Base-by-base conservation (phyloP, 495 filamentous ascomycete species). In the Daldinia vernicosa region DNA sequence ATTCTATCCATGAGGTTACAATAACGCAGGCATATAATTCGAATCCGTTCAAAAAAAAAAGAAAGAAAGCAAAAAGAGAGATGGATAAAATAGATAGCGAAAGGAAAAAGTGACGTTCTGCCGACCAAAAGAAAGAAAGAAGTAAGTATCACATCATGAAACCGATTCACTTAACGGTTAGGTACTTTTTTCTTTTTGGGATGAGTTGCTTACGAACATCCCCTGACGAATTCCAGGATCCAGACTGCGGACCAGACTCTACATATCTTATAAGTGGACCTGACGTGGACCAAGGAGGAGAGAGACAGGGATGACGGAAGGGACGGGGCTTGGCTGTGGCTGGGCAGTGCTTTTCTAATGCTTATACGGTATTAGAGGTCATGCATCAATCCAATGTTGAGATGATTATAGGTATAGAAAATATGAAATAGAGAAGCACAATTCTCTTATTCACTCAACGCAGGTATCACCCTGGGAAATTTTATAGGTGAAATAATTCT, bases 1-100 rank as follows among this genome's bases (percentile, higher is more conserved):
- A 45, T 66, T 47, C 72, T 71, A 70, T 75, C 75, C 75, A 77
- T 77, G 57, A 67, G 60, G 59, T 15, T 27, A 54, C 15, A 40
- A 50, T 22, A 37, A 51, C 17, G n/a, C 37, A 52, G 56, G 56
- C 43, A 60, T 62, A 58, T 26, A 40, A 27, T 6, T 47, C 43
- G 17, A 47, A 9, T 9, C 0, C 43, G 19, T 3, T 1, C 19
- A 26, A 33, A 35, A 11, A 45, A 35, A 35, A 4, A 32, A 60
- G n/a, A 40, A 22, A 19, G 32, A n/a, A 50, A 33, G 24, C 27
- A 24, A 40, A 26, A 9, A 59, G 53, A 30, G n/a, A 37, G 30
- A 35, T 19, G 30, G 28, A 37, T 37, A 24, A 24, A 11, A 53
- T 56, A 56, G 52, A n/a, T n/a, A 7, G 8, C 11, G 39, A 71